phyloP scores from a whole-genome alignment of 1,284 basidiomycete species.

The Stygiomarasmius scandens region DNA sequence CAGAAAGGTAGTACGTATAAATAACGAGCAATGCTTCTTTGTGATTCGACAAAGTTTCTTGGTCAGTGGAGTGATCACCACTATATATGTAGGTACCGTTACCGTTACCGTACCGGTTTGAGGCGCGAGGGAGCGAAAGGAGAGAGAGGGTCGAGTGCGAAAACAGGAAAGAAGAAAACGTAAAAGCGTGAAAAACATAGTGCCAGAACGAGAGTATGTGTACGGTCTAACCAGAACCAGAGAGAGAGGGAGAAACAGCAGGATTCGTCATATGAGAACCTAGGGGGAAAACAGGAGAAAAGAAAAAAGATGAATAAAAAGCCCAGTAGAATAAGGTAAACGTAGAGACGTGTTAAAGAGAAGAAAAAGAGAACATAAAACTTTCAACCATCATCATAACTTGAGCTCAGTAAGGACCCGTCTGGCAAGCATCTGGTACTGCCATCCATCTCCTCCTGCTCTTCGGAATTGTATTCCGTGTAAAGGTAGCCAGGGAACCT shows the following conservation, averaged over 20 bases:
- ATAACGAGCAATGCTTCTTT: constrained; percentile 1
- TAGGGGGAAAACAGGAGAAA: not conserved
- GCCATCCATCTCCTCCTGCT: constrained; percentile 93
- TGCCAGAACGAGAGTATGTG: not conserved
- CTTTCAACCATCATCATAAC: constrained; percentile 53
- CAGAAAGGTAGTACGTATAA: constrained; percentile 9
- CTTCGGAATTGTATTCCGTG: constrained; percentile 97
- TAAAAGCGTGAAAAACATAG: too few species aligned
- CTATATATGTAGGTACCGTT: too few species aligned
- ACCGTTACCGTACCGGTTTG: too few species aligned
- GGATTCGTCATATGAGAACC: too few species aligned
- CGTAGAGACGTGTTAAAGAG: constrained; percentile 8
- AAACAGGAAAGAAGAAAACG: not conserved
- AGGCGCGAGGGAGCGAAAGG: not conserved
- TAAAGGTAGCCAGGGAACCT: constrained; percentile 93
- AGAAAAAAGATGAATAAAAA: constrained; percentile 13
- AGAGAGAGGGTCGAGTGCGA: not conserved
- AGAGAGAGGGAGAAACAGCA: constrained; percentile 4
- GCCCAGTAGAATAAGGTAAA: constrained; percentile 13
- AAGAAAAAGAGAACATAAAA: constrained; percentile 11
- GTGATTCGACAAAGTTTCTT: too few species aligned
- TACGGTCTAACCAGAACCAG: constrained; percentile 2
- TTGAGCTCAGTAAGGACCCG: constrained; percentile 92
- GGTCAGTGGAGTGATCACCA: too few species aligned
- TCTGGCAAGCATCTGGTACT: constrained; percentile 96